These are phyloP conservation scores for Cyclanthera cordifolia DNA, from an alignment of 306 rosid genomes.

Conservation along the genomic window DNA sequence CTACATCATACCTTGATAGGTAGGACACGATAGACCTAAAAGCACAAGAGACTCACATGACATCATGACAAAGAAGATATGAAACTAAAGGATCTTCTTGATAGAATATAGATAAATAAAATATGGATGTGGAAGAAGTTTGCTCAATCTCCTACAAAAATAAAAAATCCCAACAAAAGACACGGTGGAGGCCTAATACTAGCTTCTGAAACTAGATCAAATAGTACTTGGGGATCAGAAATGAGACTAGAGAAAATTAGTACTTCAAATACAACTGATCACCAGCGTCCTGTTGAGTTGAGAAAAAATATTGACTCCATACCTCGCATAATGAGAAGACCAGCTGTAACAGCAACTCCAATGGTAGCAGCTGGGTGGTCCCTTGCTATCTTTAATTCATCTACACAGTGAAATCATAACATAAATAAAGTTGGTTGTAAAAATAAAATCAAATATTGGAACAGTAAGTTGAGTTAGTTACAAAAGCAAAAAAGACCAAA, in stretches of 20 bases:
- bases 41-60: background rate
- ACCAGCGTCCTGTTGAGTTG: background rate
- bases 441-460: background rate
- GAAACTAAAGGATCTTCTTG: background rate
- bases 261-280: background rate
- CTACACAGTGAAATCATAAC: conserved; percentile 22
- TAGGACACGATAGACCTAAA: background rate
- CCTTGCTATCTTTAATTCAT: conserved; percentile 38
- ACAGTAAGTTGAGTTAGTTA: background rate
- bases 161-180: background rate
- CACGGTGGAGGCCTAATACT: background rate
- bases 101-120: background rate
- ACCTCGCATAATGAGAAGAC: conserved; percentile 60
- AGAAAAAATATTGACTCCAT: background rate
- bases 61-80: background rate
- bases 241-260: background rate
- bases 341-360: conserved; percentile 52
- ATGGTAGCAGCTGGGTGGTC: conserved; percentile 53
- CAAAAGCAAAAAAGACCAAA: background rate
- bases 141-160: background rate
- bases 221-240: background rate
- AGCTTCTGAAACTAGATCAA: background rate
- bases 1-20: background rate
- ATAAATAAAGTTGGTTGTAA: conserved; percentile 9
- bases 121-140: background rate